Base-by-base conservation (phyloP, 1,284 basidiomycete genomes). In the Garcileccinum viscosum region DNA sequence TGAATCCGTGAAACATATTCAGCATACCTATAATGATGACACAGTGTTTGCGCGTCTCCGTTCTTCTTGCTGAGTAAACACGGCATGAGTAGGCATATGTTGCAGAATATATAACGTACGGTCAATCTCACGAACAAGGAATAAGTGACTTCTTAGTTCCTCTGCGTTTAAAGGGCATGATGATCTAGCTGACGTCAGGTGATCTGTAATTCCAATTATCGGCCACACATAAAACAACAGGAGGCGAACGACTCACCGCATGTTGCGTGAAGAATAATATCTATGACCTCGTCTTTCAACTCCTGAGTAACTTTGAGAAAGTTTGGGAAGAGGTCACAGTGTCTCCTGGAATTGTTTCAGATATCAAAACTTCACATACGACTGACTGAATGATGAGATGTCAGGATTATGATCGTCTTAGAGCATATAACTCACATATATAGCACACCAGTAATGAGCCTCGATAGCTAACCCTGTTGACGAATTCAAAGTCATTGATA, bases 301-400 rank as follows among this genome's bases (percentile, higher is more conserved):
- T 81, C 78, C 15, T 73, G 67, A 0, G 82, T 80, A 22, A 87
- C 67, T 1, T 75, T 37, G 11, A 83, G 80, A 14, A 82, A 75
- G 33, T 78, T 79, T 0, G 90, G 90, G 72, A 84, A 91, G 37
- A 85, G 72, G 66, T 85, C 81, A 69, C 85, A 83, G 72, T 90
- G 89, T 8, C 71, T 79, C 89, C 89, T 88, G 19, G 9, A 22
- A 22, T 64, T 37, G n/a, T 2, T 2, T 79, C 30, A 71, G 44
- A 69, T 14, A 47, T 22, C n/a, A 35, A 62, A 5, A 14, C 3
- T 32, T 53, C 5, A 27, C 9, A 42, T 15, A 30, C 2, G 11
- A 53, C 32, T 11, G 8, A 62, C 63, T 68, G 8, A 14, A 38
- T 33, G n/a, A 63, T 19, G 50, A 30, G 12, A n/a, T 9, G 14